phyloP scores from a whole-genome alignment of 140 eudicot species.

The Oenanthe javanica region DNA sequence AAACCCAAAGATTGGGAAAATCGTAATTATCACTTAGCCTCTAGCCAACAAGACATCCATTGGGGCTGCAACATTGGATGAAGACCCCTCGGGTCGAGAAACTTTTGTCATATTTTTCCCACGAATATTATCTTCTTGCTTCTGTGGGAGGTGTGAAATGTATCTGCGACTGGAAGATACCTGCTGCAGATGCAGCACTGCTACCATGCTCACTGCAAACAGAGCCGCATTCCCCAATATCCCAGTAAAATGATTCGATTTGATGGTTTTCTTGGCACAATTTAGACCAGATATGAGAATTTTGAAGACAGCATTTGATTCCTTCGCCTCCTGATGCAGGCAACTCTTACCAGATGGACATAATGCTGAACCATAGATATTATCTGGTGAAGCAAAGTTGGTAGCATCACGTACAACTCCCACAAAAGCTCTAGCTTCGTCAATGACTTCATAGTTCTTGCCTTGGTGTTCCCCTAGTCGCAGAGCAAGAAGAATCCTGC shows the following conservation, averaged over 20 bases:
- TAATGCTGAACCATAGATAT: conserved; percentile 30
- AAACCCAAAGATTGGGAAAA: background rate
- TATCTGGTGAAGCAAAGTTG: conserved; percentile 40
- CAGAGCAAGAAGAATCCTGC: conserved; percentile 78
- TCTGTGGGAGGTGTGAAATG: conserved; percentile 30
- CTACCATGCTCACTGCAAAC: conserved; percentile 82
- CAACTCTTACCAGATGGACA: conserved; percentile 23
- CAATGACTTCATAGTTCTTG: conserved; percentile 75
- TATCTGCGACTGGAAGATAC: conserved; percentile 33
- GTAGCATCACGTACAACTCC: conserved; percentile 61
- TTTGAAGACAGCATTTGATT: conserved; percentile 41
- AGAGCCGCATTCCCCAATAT: conserved; percentile 79
- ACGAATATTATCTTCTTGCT: conserved; percentile 24
- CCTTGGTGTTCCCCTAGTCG: conserved; percentile 90
- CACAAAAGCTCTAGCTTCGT: conserved; percentile 77
- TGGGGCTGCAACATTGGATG: conserved; percentile 27
- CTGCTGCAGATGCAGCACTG: conserved; percentile 70
- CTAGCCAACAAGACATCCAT: conserved; percentile 65
- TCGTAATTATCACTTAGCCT: conserved; percentile 22
- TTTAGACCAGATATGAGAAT: conserved; percentile 43
- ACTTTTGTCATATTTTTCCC: conserved; percentile 36
- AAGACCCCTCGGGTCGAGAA: conserved; percentile 27
- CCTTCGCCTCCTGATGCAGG: conserved; percentile 21
- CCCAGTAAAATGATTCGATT: conserved; percentile 48
- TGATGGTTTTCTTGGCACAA: conserved; percentile 52